Base-by-base conservation (phyloP, 1,284 basidiomycete genomes). In the Ceratobasidium sp. region DNA sequence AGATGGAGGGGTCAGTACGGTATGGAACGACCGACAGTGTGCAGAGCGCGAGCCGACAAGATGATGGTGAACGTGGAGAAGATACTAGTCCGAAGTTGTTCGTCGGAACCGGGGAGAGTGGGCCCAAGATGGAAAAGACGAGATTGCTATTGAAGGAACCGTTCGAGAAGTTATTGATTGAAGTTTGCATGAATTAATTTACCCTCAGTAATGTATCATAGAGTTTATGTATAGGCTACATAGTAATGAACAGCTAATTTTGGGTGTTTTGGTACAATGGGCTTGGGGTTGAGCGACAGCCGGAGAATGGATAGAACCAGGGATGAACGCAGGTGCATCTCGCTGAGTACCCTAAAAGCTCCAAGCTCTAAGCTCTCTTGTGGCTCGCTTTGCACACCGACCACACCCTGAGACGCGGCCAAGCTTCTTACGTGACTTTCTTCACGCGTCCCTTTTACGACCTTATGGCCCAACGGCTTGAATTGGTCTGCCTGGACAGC, bases 11-110 rank as follows among this genome's bases (percentile, higher is more conserved):
- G 26, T 37, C 68, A 45, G 68, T 71, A 8, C 51, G 68, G n/a
- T 71, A 71, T 31, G 68, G 68, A 13, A 71, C 68, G 17, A 71
- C 68, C 13, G 68, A 58, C 4, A 71, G 68, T 54, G 68, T 71
- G 23, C 68, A 71, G 28, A 42, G 23, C 35, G 68, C 68, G 10
- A 68, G 68, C 33, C 17, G 33, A 10, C 58, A 71, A 31, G 68
- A 71, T 33, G 68, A 71, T 37, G 68, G 68, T 0, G 68, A 71
- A 42, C 53, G 37, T 13, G 68, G 68, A 11, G 53, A 71, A 31
- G 68, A 47, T 26, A 23, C 8, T 1, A n/a, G 2, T 4, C 68
- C 68, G 8, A 28, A n/a, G 68, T 47, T 71, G 68, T 71, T 56
- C 39, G 35, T 71, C 47, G 68, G 68, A 28, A 71, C 68, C 15